Conservation (phyloP, 139 green algal species). For the Picochlorum sp. region DNA sequence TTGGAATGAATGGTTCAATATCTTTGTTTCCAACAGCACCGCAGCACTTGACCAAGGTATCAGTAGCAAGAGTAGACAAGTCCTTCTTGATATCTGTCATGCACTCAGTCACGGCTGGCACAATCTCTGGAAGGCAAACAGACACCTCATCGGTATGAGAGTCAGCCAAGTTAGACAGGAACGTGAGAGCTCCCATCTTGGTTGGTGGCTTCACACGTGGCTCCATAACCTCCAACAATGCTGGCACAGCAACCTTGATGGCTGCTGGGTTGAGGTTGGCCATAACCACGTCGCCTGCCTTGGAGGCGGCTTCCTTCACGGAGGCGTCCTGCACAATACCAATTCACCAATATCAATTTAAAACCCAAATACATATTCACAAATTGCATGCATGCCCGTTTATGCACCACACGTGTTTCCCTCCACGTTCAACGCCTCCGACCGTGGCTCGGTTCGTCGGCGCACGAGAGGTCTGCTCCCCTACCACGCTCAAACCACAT, state of each 20-base stretch:
- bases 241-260: constrained; percentile 42
- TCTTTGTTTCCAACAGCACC: constrained; percentile 73
- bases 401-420: background rate
- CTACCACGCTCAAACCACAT: background rate
- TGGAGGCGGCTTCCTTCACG: constrained; percentile 40
- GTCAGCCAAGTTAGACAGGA: constrained; percentile 48
- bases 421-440: background rate
- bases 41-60: constrained; percentile 36
- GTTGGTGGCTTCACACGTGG: constrained; percentile 58
- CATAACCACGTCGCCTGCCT: constrained; percentile 33
- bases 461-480: background rate
- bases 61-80: constrained; percentile 37
- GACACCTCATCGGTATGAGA: constrained; percentile 45
- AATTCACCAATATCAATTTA: background rate
- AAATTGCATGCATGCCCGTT: background rate
- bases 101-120: constrained; percentile 55
- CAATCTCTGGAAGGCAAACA: constrained; percentile 59
- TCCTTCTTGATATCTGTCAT: constrained; percentile 63
- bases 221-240: constrained; percentile 57
- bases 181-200: constrained; percentile 59
- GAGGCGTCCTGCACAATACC: constrained; percentile 25
- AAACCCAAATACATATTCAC: background rate
- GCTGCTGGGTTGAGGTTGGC: constrained; percentile 35
- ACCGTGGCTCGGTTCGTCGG: background rate
- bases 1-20: constrained; percentile 79